Base-by-base conservation (phyloP, 2,329 filamentous ascomycete species). In the Aplosporella prunicola region DNA sequence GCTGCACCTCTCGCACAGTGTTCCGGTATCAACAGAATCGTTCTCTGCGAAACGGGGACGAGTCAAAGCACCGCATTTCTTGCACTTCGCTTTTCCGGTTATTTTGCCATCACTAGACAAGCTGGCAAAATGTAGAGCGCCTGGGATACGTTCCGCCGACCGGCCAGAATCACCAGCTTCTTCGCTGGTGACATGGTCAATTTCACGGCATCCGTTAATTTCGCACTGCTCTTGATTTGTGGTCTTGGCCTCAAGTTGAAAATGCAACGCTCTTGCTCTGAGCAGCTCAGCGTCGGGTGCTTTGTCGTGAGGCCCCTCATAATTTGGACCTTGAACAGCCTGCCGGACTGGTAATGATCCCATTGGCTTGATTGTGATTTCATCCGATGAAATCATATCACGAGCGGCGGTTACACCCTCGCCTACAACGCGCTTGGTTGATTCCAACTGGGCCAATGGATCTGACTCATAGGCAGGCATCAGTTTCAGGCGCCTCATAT, bases 321-420 rank as follows among this genome's bases (percentile, higher is more conserved):
- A 69, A 2, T 51, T 50, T 0, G 53, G 53, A 2, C 66, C 67
- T 48, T 69, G 66, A 0, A 69, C 57, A 7, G 60, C 62, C 45
- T 70, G 67, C 5, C 50, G 48, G 7, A 62, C 53, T 1, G 67
- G 66, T 14, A 68, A 46, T 9, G 55, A 52, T 11, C 65, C 64
- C 46, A 64, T 57, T 3, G 62, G 56, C 2, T 47, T 46, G 6
- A 55, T 26, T 4, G 52, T 46, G 11, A 70, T 57, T 27, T 62
- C 48, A 2, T 50, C 43, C 1, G 46, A 52, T 2, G 48, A 17
- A 1, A 67, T 26, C 3, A 66, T 45, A 2, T 47, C 39, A 0
- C 44, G 37, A 4, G 49, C 58, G 26, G 45, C 46, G 17, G 43
- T 39, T 3, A 51, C 43, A n/a, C n/a, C n/a, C n/a, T n/a, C n/a